phyloP scores from a whole-genome alignment of 2,329 filamentous ascomycete genomes.

The Aspergillus pseudoglaucus region DNA sequence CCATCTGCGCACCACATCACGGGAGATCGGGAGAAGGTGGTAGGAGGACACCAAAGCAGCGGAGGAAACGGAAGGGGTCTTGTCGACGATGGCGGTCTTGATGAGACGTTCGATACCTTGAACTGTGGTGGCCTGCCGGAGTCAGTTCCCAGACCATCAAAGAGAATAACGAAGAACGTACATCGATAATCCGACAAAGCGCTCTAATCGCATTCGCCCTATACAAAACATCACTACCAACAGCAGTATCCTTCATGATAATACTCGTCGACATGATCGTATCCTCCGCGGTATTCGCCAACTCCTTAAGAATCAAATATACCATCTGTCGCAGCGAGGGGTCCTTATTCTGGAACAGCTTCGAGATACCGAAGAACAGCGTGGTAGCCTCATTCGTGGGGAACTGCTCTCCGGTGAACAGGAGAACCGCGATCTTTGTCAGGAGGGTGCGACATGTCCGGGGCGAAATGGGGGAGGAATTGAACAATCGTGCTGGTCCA shows the following conservation, averaged over 20 bases:
- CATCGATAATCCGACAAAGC: slow-evolving; percentile 93
- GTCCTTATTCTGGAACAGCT: slow-evolving; percentile 99
- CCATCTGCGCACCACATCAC: slow-evolving; percentile 93
- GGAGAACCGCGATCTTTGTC: slow-evolving; percentile 91
- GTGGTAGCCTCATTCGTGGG: slow-evolving; percentile 95
- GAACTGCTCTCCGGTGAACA: slow-evolving; percentile 96
- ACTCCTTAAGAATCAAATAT: slow-evolving; percentile 95
- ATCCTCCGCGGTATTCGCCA: slow-evolving; percentile 91
- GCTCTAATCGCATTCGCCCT: slow-evolving; percentile 93
- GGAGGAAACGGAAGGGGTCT: slow-evolving; percentile 94
- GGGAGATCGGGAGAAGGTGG: slow-evolving; percentile 91
- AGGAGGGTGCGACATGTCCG: slow-evolving; percentile 95
- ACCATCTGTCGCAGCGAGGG: slow-evolving; percentile 97
- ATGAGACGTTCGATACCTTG: slow-evolving; percentile 97
- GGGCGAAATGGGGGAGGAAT: slow-evolving; percentile 92
- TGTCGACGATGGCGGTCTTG: slow-evolving; percentile 99
- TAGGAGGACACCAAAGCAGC: slow-evolving; percentile 95
- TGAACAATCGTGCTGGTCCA: slow-evolving; percentile 81
- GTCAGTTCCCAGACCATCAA: slow-evolving; percentile 9
- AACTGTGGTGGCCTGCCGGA: slow-evolving; percentile 72
- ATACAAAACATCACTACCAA: slow-evolving; percentile 88
- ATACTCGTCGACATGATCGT: slow-evolving; percentile 99
- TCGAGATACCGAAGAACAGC: slow-evolving; percentile 97
- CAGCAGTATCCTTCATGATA: slow-evolving; percentile 98
- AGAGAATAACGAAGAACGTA: slow-evolving; percentile 40